Evolutionary conservation across 768 basidiomycete species (phyloP).

Genomic region (Cystobasidiopsis lactophilus): DNA sequence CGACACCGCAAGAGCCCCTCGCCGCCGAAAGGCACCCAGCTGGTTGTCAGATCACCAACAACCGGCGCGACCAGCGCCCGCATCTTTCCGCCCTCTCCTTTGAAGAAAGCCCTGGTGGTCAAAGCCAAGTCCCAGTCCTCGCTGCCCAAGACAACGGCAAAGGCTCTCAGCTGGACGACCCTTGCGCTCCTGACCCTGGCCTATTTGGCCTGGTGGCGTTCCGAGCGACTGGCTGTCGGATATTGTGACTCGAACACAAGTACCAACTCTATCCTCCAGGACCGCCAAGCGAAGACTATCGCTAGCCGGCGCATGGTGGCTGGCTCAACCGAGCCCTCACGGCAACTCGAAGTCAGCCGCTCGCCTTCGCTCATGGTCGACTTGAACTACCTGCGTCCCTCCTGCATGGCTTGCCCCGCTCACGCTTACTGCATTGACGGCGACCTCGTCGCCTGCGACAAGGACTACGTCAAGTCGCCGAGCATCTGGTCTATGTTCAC

Average conservation of each 20-base stretch:
- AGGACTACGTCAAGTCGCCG: conserved; percentile 23
- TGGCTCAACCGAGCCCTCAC: too few relatives aligned
- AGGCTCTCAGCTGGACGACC: not conserved
- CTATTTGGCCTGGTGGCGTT: conserved; percentile 9
- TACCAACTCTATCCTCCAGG: conserved; percentile 22
- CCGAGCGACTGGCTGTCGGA: conserved; percentile 18
- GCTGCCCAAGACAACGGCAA: not conserved
- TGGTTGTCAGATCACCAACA: too few relatives aligned
- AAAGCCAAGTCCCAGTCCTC: not conserved
- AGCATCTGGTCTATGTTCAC: conserved; percentile 16
- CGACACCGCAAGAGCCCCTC: too few relatives aligned
- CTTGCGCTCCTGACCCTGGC: not conserved
- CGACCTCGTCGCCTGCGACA: conserved; percentile 21
- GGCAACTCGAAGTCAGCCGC: too few relatives aligned
- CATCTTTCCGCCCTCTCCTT: not conserved
- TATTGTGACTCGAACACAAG: conserved; percentile 24
- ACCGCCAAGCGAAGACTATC: too few relatives aligned
- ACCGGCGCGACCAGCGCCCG: too few relatives aligned
- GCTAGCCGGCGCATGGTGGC: too few relatives aligned
- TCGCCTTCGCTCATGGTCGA: conserved; percentile 14
- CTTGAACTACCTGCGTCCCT: conserved; percentile 1
- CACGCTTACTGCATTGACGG: conserved; percentile 25
- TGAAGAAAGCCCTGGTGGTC: not conserved
- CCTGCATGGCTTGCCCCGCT: conserved; percentile 26
- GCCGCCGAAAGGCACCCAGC: too few relatives aligned